A percentile compares a stretch with the other conserved stretches of the same genome.
These are phyloP conservation scores for Colletotrichum magnum DNA, from an alignment of 2,329 filamentous ascomycete genomes.

Conservation along the genomic window DNA sequence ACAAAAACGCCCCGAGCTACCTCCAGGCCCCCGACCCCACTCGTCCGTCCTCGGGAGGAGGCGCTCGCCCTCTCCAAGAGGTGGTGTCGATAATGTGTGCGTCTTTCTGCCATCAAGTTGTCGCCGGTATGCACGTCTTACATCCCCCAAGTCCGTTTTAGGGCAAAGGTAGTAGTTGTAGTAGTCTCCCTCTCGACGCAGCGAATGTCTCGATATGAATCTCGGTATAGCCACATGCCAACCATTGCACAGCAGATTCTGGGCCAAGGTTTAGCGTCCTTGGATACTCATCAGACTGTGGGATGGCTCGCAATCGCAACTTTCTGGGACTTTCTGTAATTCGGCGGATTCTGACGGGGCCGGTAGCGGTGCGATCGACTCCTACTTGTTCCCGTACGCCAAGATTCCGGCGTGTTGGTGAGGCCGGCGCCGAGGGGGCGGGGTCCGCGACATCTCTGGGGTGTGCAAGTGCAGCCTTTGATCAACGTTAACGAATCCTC, in stretches of 20 bases:
- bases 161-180: constrained; percentile 1
- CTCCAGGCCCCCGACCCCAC: constrained; percentile 20
- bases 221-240: background rate
- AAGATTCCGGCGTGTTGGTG: constrained; percentile 22
- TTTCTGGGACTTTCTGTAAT: constrained; percentile 2
- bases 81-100: background rate
- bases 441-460: constrained; percentile 8
- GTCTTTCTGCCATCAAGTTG: background rate
- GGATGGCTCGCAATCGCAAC: constrained; percentile 6
- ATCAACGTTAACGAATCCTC: constrained; percentile 3
- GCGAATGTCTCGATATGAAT: constrained; percentile 8
- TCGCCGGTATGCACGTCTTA: constrained; percentile 2
- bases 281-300: background rate
- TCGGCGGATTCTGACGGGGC: constrained; percentile 29
- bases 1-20: constrained; percentile 19
- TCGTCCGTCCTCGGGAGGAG: constrained; percentile 19
- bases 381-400: constrained; percentile 17
- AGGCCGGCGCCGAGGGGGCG: constrained; percentile 34
- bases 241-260: constrained; percentile 1
- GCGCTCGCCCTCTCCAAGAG: background rate
- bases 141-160: constrained; percentile 15
- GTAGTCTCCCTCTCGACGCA: background rate
- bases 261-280: constrained; percentile 8
- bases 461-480: background rate
- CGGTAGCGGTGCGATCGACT: constrained; percentile 23